Evolutionary conservation across 192 early-diverging fungal species (phyloP), one percentile per base, ranked within the genome.

Genomic region (Coemansia sp.): DNA sequence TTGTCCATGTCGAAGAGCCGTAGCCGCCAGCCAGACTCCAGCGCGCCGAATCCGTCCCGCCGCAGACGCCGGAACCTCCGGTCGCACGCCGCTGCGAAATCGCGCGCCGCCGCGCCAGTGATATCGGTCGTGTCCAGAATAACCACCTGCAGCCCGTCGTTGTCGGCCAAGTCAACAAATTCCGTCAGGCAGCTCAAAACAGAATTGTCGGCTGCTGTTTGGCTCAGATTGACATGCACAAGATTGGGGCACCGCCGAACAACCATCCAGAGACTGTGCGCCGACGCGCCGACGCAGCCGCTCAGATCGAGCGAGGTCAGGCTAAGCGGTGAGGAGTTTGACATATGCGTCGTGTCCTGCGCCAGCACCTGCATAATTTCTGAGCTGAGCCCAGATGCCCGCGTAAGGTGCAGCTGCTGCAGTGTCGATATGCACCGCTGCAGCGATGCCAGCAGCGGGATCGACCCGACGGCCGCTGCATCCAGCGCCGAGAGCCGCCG

Each of bases 31-130:
- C 24, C 21, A 17, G 18, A 12, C 18, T 19, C 21, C 15, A 27
- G 7, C 13, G 37, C 17, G 27, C 51, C 51, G 9, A 10, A 6
- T 2, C 18, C 22, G 11, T 13, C 22, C 4, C n/a, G 9, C 4
- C 64, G 59, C 40, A 38, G 25, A 8, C 50, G 44, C n/a, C 59
- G 34, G 27, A 59, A 70, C 25, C 67, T 51, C 41, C 55, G 55
- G 17, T 59, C 53, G 53, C 73, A 77, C 4, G 67, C 67, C 2
- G 60, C 53, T 0, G 73, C 73, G 63, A 77, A 77, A 38, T 77
- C 67, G 13, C 73, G 63, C 3, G 55, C 67, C 37, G 64, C 67
- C 2, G 57, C 60, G 10, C 73, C 73, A 0, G 64, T 70, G 21
- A 77, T 47, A 33, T 67, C 61, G 3, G 73, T 77, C 7, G 57